Conservation (phyloP, 768 basidiomycete genomes). For the Cyathus striatus region DNA sequence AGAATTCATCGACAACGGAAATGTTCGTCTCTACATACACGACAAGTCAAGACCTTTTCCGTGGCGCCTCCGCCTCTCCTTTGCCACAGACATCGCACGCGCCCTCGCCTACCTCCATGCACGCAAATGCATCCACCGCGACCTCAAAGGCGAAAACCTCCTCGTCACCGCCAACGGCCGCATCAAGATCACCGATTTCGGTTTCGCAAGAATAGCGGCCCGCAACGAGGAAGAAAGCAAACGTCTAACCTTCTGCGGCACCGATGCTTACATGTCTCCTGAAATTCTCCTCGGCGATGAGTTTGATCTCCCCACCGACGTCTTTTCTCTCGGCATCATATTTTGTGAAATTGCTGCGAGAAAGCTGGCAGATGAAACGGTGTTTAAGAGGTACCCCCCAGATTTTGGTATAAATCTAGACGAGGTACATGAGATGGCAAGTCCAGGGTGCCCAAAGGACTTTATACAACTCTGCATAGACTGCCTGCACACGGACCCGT, state of each 20-base stretch:
- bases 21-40: constrained; percentile 87
- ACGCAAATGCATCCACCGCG: constrained; percentile 81
- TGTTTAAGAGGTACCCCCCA: constrained; percentile 76
- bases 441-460: constrained; percentile 69
- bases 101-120: constrained; percentile 98
- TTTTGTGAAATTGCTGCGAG: constrained; percentile 89
- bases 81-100: constrained; percentile 90
- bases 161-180: constrained; percentile 93
- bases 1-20: constrained; percentile 91
- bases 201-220: constrained; percentile 92
- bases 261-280: constrained; percentile 94
- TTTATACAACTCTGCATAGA: constrained; percentile 76
- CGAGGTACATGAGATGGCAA: constrained; percentile 67
- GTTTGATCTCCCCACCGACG: constrained; percentile 91
- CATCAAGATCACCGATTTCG: constrained; percentile 98
- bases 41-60: constrained; percentile 81
- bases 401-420: constrained; percentile 70
- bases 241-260: constrained; percentile 83
- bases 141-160: constrained; percentile 96
- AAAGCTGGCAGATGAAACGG: constrained; percentile 76
- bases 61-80: constrained; percentile 90
- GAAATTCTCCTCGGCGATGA: constrained; percentile 90
- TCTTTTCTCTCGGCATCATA: constrained; percentile 90
- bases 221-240: constrained; percentile 87
- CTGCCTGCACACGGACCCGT: constrained; percentile 65